A percentile compares a stretch with the other conserved stretches of the same genome.
Conservation (phyloP, 2,329 filamentous ascomycete species). For the Talaromyces albobiverticillius region DNA sequence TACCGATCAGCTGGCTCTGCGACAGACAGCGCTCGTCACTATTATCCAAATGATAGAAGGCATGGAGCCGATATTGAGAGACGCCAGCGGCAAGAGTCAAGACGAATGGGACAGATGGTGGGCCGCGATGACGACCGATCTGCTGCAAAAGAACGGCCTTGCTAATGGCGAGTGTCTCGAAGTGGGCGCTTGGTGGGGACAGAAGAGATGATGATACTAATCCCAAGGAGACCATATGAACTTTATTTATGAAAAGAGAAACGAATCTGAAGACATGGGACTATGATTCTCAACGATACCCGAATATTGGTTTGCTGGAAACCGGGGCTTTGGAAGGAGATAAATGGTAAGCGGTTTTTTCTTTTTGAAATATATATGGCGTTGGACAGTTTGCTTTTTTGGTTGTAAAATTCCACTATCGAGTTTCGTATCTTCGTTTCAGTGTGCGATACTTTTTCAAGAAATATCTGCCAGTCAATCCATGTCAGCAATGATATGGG, state of each 20-base stretch:
- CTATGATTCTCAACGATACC: conserved; percentile 14
- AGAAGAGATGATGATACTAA: conserved; percentile 45
- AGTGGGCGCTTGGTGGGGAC: conserved; percentile 63
- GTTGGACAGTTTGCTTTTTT: conserved; percentile 1
- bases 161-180: conserved; percentile 81
- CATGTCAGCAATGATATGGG: conserved; percentile 21
- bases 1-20: conserved; percentile 67
- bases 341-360: conserved; percentile 3
- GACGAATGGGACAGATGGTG: conserved; percentile 94
- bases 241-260: too few species aligned
- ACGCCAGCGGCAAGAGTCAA: conserved; percentile 79
- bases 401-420: conserved; percentile 21
- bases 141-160: conserved; percentile 75
- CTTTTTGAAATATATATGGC: too few species aligned
- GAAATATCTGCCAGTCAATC: conserved; percentile 66
- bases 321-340: conserved; percentile 15
- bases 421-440: conserved; percentile 70
- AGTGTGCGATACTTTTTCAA: conserved; percentile 86
- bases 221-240: too few species aligned
- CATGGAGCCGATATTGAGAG: conserved; percentile 76
- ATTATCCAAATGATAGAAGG: conserved; percentile 81
- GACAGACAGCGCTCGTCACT: conserved; percentile 75
- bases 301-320: conserved; percentile 18
- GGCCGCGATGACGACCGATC: conserved; percentile 78
- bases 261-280: conserved; percentile 20